Evolutionary conservation across 2,329 filamentous ascomycete species (phyloP), one percentile per base, ranked within the genome.

Genomic region (Arachnomyces sp.): DNA sequence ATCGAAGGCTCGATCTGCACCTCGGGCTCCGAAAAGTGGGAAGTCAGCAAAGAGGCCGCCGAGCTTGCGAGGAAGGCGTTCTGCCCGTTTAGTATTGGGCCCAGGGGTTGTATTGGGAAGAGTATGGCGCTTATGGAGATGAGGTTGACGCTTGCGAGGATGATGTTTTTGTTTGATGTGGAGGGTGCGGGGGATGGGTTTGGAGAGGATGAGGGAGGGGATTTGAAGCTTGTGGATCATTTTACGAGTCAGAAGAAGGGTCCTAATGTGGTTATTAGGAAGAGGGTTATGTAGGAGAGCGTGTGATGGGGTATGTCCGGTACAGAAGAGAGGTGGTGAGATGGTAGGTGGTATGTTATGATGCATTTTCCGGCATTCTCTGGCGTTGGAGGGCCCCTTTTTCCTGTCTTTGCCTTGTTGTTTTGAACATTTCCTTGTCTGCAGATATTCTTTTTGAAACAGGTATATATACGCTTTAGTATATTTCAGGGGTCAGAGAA

Each of bases 1-100:
- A 64, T 82, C 12, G 60, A 16, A 7, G 34, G 18, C 17, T 59
- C 57, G 41, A 49, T 56, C 20, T 68, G 70, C 1, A 71, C 64
- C 4, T 70, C 73, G 42, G 67, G 64, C 2, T 74, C 81, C 37
- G 7, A 36, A 16, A 7, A 8, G 6, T 14, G 13, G n/a, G 34
- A 8, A 3, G 34, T 36, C 6, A 36, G 13, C 14, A 20, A 36
- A 36, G 17, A 36, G 14, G 11, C 13, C 6, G 34, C 18, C 5
- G 14, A n/a, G 8, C 14, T n/a, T n/a, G 17, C 17, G 14, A 6
- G 17, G 17, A 42, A 43, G 5, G 51, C 51, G 2, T 61, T 53
- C 28, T 50, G 50, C 9, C 57, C 58, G 1, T 60, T 59, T 35
- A 39, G 25, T 13, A 39, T 33, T 48, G 57, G 57, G 7, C 39